Conservation (phyloP, 495 filamentous ascomycete genomes). For the Annulohypoxylon maeteangense region DNA sequence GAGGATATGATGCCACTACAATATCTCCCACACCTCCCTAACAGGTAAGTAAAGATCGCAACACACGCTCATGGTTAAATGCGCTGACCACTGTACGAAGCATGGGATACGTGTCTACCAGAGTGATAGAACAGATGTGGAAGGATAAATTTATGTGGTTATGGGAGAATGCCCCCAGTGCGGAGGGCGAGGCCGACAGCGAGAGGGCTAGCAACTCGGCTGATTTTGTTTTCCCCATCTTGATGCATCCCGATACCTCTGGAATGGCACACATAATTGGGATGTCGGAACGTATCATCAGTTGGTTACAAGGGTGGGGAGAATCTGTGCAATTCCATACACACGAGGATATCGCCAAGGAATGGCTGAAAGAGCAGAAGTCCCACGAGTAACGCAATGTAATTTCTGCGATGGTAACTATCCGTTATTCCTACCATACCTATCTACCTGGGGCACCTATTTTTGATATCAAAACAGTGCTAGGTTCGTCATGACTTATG, state of each 20-base stretch:
- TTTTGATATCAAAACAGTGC: too few relatives aligned
- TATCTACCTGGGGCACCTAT: too few relatives aligned
- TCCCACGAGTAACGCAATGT: neutral
- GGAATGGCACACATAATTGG: neutral
- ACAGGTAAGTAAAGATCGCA: neutral
- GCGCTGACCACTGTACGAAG: neutral
- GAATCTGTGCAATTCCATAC: neutral
- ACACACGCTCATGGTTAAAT: neutral
- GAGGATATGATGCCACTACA: neutral
- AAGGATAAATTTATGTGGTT: neutral
- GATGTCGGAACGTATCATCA: neutral
- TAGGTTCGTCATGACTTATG: too few relatives aligned
- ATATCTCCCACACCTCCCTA: neutral
- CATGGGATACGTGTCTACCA: neutral
- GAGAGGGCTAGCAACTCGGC: neutral
- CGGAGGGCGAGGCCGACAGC: neutral
- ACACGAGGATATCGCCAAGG: neutral
- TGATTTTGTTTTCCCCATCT: neutral
- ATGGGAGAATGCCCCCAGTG: neutral
- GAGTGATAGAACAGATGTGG: neutral
- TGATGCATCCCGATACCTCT: neutral
- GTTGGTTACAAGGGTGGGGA: neutral
- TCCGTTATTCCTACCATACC: too few relatives aligned
- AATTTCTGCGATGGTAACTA: too few relatives aligned
- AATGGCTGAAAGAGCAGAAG: neutral